Base-by-base conservation (phyloP, 2,329 filamentous ascomycete genomes). In the Exophiala sp. region DNA sequence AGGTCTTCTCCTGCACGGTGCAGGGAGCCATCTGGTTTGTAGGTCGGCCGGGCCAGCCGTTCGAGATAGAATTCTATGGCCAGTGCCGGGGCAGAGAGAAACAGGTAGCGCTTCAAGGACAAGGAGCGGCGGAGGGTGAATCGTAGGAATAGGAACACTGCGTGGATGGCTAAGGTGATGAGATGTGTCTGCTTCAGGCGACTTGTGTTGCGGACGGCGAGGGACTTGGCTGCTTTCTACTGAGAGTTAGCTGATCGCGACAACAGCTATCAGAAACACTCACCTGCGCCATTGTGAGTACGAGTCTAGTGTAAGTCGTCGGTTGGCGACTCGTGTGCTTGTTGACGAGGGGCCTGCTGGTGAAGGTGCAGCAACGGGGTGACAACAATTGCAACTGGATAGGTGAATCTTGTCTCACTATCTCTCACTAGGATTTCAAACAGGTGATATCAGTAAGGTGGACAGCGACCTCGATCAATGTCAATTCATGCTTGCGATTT, bases 11-110 rank as follows among this genome's bases (percentile, higher is more conserved):
- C 91, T 0, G 87, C 75, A 24, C 78, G 81, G 65, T 80, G 82
- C 55, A 97, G 74, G n/a, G 83, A 76, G 41, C 80, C 82, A 21
- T 72, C 70, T 18, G 81, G 66, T 58, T 82, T 80, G 65, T 83
- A 86, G 53, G 75, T 82, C 19, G 93, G 93, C 8, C 91, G 86
- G 10, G 87, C 88, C 6, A 89, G 81, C 40, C 79, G 78, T 69
- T 98, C 93, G 55, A 98, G 83, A 62, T 88, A 83, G 64, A 87
- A 85, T 67, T 97, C 82, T 70, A 93, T 88, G 60, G 84, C 64
- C 45, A 95, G 76, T 45, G 84, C 82, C 0, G 93, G 93, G 0
- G 79, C 66, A 2, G 85, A 88, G 57, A 96, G 72, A 35, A 89
- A 55, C 51, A 81, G 65, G 69, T 95, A 98, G 53, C 81, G 73